Percentiles rank a stretch among this genome's conserved stretches.
phyloP scores from a whole-genome alignment of 805 yeast species.

The Yamadazyma ubonensis region DNA sequence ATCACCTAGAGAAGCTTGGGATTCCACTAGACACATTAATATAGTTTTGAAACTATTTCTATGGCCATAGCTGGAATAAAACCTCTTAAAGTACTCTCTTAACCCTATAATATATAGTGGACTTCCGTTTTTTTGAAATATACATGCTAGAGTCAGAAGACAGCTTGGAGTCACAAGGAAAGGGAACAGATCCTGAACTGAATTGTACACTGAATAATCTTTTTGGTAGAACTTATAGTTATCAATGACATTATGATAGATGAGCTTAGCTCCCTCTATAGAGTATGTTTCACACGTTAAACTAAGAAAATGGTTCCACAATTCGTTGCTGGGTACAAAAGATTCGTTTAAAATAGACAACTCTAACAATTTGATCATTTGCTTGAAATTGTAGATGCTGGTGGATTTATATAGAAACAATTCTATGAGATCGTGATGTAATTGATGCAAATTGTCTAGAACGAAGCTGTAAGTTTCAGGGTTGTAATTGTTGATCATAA shows the following conservation, averaged over 20 bases:
- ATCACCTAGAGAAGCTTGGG: slow-evolving; percentile 24
- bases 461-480: slow-evolving; percentile 1
- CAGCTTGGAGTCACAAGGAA: slow-evolving; percentile 31
- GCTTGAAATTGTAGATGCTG: slow-evolving; percentile 1
- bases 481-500: neutral
- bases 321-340: slow-evolving; percentile 19
- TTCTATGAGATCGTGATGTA: slow-evolving; percentile 13
- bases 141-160: slow-evolving; percentile 25
- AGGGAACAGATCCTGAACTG: slow-evolving; percentile 21
- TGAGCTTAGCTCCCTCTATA: slow-evolving; percentile 26
- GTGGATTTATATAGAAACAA: slow-evolving; percentile 9
- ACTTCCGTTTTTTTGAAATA: slow-evolving; percentile 29
- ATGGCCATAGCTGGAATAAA: slow-evolving; percentile 35
- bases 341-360: neutral
- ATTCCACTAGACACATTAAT: slow-evolving; percentile 29
- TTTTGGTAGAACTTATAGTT: slow-evolving; percentile 19
- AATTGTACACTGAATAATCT: slow-evolving; percentile 9
- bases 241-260: slow-evolving; percentile 37
- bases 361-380: slow-evolving; percentile 6
- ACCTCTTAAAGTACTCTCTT: slow-evolving; percentile 35
- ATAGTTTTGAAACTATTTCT: slow-evolving; percentile 27
- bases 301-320: slow-evolving; percentile 32
- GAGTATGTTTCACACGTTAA: slow-evolving; percentile 21
- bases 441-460: slow-evolving; percentile 4
- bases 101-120: slow-evolving; percentile 29